Evolutionary conservation across 2,329 filamentous ascomycete species (phyloP), one percentile per base, ranked within the genome.

Genomic region (Alternaria gaisen): DNA sequence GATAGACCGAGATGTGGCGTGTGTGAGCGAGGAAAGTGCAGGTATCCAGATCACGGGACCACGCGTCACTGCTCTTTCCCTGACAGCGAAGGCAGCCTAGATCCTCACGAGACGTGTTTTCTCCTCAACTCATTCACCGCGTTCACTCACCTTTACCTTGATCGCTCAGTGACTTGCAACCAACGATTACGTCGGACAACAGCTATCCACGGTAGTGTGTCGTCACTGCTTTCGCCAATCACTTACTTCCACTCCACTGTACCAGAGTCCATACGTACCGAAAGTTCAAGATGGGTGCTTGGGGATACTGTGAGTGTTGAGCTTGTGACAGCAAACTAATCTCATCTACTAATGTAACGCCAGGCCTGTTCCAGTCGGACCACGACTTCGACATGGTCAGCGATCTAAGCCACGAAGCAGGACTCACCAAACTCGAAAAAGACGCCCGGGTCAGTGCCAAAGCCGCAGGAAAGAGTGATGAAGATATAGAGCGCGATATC

Each of bases 341-440:
- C 43, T 59, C 3, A 61, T 28, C 14, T 14, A 7, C 26, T 40
- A 41, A 56, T 16, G 20, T 7, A 2, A 28, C 5, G 4, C 5
- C 32, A 71, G 67, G 59, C 48, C 69, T 72, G 36, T 72, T 70
- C 53, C 61, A 71, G 38, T 67, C 64, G 1, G 68, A 71, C 44
- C 59, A 71, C 16, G 67, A 72, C 48, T 58, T 67, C 11, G 68
- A 70, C 26, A 64, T 62, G 14, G 6, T 68, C 32, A 20, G 47
- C 10, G 67, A 69, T 12, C 43, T 68, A 5, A 40, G 47, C 20
- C 2, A 53, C 9, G 66, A 68, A 46, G 58, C 64, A 28, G 66
- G 65, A 50, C 54, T 69, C 38, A 40, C 41, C 41, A 56, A 65
- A 41, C 50, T 70, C 8, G 50, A 64, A 24, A 24, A 24, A 24